A percentile compares a stretch with the other conserved stretches of the same genome.
phyloP scores from a whole-genome alignment of 176 grass and related monocot genomes.

The Raddia guianensis region DNA sequence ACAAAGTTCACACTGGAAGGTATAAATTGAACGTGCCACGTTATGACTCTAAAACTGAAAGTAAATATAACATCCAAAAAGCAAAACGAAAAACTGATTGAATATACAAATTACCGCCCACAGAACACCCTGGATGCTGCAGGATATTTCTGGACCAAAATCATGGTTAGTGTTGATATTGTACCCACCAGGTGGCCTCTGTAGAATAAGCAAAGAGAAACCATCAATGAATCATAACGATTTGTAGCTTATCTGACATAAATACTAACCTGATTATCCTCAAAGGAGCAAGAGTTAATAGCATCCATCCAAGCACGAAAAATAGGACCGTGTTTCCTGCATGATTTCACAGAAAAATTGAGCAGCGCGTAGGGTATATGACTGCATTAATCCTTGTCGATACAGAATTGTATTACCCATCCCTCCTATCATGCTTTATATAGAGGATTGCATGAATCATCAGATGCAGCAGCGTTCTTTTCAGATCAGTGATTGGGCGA shows the following conservation, averaged over 20 bases:
- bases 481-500: conserved; percentile 50
- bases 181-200: conserved; percentile 72
- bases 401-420: not conserved
- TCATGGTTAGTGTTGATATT: conserved; percentile 69
- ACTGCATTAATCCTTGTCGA: not conserved
- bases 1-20: conserved; percentile 50
- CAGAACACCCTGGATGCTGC: conserved; percentile 30
- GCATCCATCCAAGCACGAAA: conserved; percentile 74
- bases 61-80: conserved; percentile 4
- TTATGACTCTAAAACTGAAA: conserved; percentile 7
- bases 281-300: conserved; percentile 52
- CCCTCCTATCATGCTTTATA: conserved; percentile 27
- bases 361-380: not conserved
- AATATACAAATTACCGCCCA: conserved; percentile 57
- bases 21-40: conserved; percentile 31
- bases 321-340: conserved; percentile 54
- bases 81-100: not conserved
- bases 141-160: conserved; percentile 47
- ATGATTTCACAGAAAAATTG: conserved; percentile 36
- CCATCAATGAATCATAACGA: conserved; percentile 2
- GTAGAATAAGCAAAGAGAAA: conserved; percentile 36
- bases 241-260: conserved; percentile 30
- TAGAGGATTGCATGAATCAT: conserved; percentile 94
- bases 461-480: conserved; percentile 77
- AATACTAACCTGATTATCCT: conserved; percentile 59